Base-by-base conservation (phyloP, 306 rosid species). In the Gleditsia sinensis region DNA sequence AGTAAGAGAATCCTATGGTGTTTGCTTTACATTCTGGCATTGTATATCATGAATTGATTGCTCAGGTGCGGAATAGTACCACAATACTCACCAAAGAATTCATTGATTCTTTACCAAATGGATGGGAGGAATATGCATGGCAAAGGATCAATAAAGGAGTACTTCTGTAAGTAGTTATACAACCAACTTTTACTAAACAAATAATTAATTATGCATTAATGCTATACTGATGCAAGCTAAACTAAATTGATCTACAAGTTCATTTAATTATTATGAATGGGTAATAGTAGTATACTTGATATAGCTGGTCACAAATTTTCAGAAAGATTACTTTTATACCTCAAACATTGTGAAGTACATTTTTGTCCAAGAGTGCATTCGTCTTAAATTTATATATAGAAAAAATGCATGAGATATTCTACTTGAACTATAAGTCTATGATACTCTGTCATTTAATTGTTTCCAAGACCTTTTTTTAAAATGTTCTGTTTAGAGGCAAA, bases 71-170 rank as follows among this genome's bases (percentile, higher is more conserved):
- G 67, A 95, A 92, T 72, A 92, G 99, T 83, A 88, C 99, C 72
- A 92, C 99, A 60, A 81, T 95, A 77, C 91, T 95, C 42, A 95
- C 99, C 68, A 86, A 74, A 83, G 99, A 95, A 88, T 95, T 88
- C 74, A 84, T 95, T 71, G 93, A 95, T 82, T 80, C 91, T 80
- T 90, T 95, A 66, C 99, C 96, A 75, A 90, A 92, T 79, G 99
- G 99, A 80, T 95, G 99, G 99, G 93, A 86, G 84, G 96, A 95
- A 59, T 95, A 92, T 77, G 99, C 99, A 9, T 95, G 98, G 99
- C 92, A 86, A 36, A 92, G 99, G 93, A 92, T 95, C 82, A 95
- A 95, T 75, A 92, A 92, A 83, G 99, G 99, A 87, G 56, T 80
- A 75, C 84, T 27, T 28, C 92, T 92, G 99, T 94, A 75, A 87